Percentiles rank a stretch among this genome's conserved stretches.
Evolutionary conservation across 176 grass and related monocot species (phyloP).

Genomic region (Ensete ventricosum): DNA sequence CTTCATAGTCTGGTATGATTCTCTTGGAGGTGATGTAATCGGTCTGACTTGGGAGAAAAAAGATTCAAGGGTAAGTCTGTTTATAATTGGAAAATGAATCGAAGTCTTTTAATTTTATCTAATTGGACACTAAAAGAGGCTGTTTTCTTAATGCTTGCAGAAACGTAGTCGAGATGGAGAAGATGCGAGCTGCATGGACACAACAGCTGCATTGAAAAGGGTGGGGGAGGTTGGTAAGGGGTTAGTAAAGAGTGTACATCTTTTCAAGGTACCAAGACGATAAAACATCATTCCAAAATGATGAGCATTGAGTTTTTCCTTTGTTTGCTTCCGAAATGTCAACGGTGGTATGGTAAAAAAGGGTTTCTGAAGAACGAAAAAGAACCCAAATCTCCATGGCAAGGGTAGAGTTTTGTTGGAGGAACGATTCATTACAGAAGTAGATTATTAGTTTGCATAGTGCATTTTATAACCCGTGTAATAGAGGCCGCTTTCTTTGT

Average conservation of each 20-base stretch:
- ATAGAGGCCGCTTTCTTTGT: no score
- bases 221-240: constrained; percentile 78
- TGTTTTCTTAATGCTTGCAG: constrained; percentile 30
- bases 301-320: no score
- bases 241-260: constrained; percentile 73
- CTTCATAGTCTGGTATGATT: constrained; percentile 84
- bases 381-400: no score
- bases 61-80: constrained; percentile 42
- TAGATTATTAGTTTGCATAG: no score
- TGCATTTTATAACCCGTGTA: no score
- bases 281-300: no score
- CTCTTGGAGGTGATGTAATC: constrained; percentile 71
- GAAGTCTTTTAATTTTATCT: constrained; percentile 1
- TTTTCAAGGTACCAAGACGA: constrained; percentile 47
- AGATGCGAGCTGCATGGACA: constrained; percentile 35
- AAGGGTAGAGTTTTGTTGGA: no score
- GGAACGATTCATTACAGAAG: no score
- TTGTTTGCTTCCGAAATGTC: no score
- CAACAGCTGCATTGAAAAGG: constrained; percentile 49
- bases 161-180: constrained; percentile 62
- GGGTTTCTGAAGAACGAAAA: no score
- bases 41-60: constrained; percentile 85
- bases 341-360: no score
- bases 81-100: background rate
- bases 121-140: background rate